phyloP scores from a whole-genome alignment of 805 yeast genomes.

The Metschnikowia continentalis region DNA sequence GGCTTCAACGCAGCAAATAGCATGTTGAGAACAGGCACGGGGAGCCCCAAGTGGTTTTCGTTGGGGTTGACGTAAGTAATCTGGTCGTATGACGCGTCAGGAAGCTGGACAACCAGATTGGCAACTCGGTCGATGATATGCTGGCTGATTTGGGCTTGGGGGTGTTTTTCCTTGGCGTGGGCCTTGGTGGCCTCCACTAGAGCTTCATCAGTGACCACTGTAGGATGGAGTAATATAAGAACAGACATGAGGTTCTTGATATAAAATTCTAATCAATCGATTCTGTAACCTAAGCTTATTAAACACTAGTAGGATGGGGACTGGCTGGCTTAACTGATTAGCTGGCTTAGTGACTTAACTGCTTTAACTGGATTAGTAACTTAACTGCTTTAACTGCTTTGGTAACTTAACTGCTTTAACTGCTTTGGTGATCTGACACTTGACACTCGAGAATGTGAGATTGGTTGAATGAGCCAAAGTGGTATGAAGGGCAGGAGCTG shows the following conservation, averaged over 20 bases:
- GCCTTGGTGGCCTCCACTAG: conserved; percentile 40
- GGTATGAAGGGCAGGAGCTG: no score
- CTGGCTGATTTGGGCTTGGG: conserved; percentile 39
- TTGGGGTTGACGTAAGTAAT: conserved; percentile 57
- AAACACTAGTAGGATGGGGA: no score
- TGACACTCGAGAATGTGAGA: no score
- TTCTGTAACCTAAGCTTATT: no score
- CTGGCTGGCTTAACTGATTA: no score
- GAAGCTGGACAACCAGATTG: conserved; percentile 39
- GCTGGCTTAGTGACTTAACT: no score
- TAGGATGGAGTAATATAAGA: conserved; percentile 60
- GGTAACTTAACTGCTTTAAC: no score
- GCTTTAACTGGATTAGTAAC: no score
- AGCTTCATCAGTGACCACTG: conserved; percentile 55
- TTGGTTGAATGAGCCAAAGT: no score
- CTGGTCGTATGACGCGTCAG: conserved; percentile 34
- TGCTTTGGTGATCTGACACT: no score
- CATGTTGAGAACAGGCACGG: conserved; percentile 37
- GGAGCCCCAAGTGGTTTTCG: conserved; percentile 42
- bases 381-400: no score
- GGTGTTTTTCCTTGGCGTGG: conserved; percentile 21
- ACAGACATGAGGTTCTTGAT: conserved; percentile 15
- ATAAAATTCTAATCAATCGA: no score
- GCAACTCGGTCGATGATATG: conserved; percentile 58
- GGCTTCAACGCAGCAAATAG: conserved; percentile 37